Percentiles rank a stretch among this genome's conserved stretches.
Conservation (phyloP, 1,139 yeast genomes). For the Hansenula lynferdii region DNA sequence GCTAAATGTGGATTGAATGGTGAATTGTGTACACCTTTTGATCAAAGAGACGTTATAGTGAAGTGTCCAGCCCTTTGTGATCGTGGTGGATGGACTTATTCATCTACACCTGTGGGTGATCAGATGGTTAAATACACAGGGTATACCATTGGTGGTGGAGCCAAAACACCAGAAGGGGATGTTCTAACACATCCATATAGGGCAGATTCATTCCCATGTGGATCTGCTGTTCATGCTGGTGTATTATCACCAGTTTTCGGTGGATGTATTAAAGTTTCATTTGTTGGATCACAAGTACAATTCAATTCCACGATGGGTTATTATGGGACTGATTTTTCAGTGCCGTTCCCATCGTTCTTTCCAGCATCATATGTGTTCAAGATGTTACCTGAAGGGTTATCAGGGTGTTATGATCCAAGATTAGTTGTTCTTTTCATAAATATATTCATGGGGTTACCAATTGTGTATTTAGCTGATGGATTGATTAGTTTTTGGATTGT, state of each 20-base stretch:
- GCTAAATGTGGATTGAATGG: constrained; percentile 75
- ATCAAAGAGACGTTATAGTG: constrained; percentile 46
- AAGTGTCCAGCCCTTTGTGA: constrained; percentile 91
- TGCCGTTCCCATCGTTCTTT: constrained; percentile 65
- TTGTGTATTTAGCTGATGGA: constrained; percentile 54
- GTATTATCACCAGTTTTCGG: constrained; percentile 67
- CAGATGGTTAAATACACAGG: constrained; percentile 65
- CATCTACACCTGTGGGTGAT: constrained; percentile 73
- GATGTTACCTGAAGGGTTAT: constrained; percentile 25
- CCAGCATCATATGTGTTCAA: constrained; percentile 69
- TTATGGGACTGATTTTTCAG: constrained; percentile 46
- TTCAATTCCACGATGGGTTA: constrained; percentile 46
- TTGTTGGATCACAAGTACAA: constrained; percentile 45
- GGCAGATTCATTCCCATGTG: constrained; percentile 87
- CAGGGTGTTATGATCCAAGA: constrained; percentile 67
- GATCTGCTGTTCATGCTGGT: constrained; percentile 88
- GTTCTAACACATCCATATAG: constrained; percentile 59
- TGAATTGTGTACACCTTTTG: constrained; percentile 44
- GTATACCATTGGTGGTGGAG: constrained; percentile 74
- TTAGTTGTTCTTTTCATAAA: constrained; percentile 51
- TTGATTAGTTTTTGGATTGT: constrained; percentile 57
- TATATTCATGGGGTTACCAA: constrained; percentile 53
- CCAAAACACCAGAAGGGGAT: constrained; percentile 21
- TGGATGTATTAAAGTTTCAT: constrained; percentile 70
- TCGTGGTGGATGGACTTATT: constrained; percentile 70